These are phyloP conservation scores for Flaveria brownii DNA, from an alignment of 129 eudicot species.

Conservation along the genomic window DNA sequence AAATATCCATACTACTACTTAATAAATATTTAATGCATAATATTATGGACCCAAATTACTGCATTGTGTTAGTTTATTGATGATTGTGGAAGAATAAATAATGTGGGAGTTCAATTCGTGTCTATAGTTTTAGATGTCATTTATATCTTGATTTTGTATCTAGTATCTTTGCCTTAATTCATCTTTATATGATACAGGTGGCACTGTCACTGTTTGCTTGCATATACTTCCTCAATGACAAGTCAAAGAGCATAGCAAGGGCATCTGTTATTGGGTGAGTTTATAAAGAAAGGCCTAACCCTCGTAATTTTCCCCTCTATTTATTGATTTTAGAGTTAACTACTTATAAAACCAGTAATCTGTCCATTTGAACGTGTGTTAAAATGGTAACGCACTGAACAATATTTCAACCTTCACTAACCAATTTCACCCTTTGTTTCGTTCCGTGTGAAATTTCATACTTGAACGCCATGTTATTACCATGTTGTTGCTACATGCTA, in stretches of 20 bases:
- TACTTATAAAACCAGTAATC: not conserved
- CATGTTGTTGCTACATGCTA: not conserved
- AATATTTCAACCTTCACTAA: not conserved
- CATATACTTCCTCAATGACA: conserved; percentile 85
- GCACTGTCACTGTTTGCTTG: conserved; percentile 72
- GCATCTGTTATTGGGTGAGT: conserved; percentile 70
- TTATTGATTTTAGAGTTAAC: conserved; percentile 8
- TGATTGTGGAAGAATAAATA: conserved; percentile 13
- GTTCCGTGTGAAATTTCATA: not conserved
- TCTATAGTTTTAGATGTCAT: not conserved
- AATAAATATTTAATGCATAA: not conserved
- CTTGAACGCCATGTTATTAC: not conserved
- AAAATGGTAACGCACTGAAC: not conserved
- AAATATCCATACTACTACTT: not conserved
- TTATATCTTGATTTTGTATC: conserved; percentile 11
- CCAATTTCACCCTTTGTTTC: not conserved
- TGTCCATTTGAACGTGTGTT: not conserved
- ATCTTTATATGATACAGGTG: conserved; percentile 40
- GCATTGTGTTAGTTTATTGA: not conserved
- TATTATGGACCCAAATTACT: not conserved
- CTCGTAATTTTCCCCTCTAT: not conserved
- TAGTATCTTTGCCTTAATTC: conserved; percentile 13
- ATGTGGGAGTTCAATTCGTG: not conserved
- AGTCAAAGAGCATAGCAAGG: conserved; percentile 74
- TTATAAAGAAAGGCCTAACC: conserved; percentile 8